phyloP scores from a whole-genome alignment of 2,329 filamentous ascomycete genomes.

The Botrytis elliptica region DNA sequence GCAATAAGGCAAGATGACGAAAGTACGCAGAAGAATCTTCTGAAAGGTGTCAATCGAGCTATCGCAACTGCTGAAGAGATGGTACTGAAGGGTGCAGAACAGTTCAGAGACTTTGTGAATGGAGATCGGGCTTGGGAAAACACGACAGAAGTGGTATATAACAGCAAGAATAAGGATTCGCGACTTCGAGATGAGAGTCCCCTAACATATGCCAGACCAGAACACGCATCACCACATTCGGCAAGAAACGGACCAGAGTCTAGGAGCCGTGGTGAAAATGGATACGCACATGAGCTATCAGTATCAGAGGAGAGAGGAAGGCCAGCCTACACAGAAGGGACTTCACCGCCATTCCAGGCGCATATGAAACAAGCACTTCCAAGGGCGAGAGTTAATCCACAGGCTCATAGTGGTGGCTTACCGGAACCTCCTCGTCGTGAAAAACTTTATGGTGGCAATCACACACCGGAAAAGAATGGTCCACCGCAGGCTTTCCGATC shows the following conservation, averaged over 20 bases:
- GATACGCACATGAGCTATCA: not conserved
- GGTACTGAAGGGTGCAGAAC: not conserved
- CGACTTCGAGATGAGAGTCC: not conserved
- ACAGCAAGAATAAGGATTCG: not conserved
- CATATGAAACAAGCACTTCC: not conserved
- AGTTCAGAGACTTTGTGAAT: not conserved
- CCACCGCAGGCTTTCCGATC: not conserved
- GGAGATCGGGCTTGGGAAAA: not conserved
- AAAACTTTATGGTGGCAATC: not conserved
- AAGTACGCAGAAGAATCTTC: not conserved
- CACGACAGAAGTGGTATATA: not conserved
- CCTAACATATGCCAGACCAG: not conserved
- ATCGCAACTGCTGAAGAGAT: constrained; percentile 1
- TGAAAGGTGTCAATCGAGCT: not conserved
- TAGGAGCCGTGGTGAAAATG: not conserved
- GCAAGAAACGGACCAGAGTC: not conserved
- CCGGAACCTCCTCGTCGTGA: not conserved
- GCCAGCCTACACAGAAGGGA: not conserved
- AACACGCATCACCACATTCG: not conserved
- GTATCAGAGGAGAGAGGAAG: not conserved
- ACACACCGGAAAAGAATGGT: no score
- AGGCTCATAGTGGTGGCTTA: not conserved
- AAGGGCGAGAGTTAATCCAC: not conserved
- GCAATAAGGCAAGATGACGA: not conserved
- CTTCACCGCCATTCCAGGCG: not conserved